Percentiles rank a stretch among this genome's conserved stretches.
Evolutionary conservation across 345 rosid genomes (phyloP).

Genomic region (Aquilaria yunnanensis): DNA sequence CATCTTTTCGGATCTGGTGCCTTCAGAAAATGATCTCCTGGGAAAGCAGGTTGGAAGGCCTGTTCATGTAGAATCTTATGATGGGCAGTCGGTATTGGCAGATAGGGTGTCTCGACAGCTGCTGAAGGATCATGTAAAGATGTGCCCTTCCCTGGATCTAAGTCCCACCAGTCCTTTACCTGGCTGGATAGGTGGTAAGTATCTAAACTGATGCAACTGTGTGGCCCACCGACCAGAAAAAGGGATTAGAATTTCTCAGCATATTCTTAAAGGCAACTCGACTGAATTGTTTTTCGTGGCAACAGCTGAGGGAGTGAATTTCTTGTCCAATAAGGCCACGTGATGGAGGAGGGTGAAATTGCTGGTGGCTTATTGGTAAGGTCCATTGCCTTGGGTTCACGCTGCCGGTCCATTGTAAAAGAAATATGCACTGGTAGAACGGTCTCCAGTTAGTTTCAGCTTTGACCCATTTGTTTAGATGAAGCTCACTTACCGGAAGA

Average conservation of each 20-base stretch:
- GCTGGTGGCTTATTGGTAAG: constrained; percentile 6
- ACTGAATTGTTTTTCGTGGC: constrained; percentile 12
- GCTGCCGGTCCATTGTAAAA: constrained; percentile 6
- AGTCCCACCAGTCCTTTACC: constrained; percentile 38
- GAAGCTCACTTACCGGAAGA: constrained; percentile 12
- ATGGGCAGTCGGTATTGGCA: constrained; percentile 50
- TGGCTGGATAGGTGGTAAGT: constrained; percentile 20
- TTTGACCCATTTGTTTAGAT: constrained; percentile 8
- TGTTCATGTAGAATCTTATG: constrained; percentile 23
- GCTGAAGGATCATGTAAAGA: constrained; percentile 36
- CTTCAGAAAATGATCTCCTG: constrained; percentile 26
- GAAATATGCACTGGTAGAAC: constrained; percentile 10
- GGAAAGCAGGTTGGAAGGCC: constrained; percentile 39
- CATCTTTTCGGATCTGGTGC: constrained; percentile 31
- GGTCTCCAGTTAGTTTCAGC: constrained; percentile 11
- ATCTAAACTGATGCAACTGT: constrained; percentile 14
- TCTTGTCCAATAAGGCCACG: constrained; percentile 11
- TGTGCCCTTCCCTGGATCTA: constrained; percentile 36
- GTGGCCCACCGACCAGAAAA: constrained; percentile 6
- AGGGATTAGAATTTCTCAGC: constrained; percentile 1
- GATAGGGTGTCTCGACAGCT: constrained; percentile 53
- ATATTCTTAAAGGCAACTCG: constrained; percentile 12
- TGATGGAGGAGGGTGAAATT: constrained; percentile 9
- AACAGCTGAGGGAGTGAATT: constrained; percentile 20
- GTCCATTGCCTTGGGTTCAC: constrained; percentile 9